A percentile compares a stretch with the other conserved stretches of the same genome.
Evolutionary conservation across 2,329 filamentous ascomycete genomes (phyloP).

Genomic region (Sporothrix globosa): DNA sequence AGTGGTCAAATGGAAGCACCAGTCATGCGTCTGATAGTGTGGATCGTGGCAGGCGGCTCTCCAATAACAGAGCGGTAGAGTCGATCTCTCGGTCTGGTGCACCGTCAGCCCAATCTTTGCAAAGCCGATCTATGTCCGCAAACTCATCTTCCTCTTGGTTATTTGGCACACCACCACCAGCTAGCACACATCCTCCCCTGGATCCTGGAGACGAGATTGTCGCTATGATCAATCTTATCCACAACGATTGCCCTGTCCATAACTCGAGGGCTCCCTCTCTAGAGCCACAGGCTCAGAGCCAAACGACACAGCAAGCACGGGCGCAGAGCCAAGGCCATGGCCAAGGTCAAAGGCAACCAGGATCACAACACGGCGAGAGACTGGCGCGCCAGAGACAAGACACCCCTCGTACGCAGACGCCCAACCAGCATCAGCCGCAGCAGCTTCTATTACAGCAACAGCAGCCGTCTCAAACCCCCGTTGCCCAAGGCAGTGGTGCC

Average conservation of each 20-base stretch:
- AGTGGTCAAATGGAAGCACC: background rate
- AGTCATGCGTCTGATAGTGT: background rate
- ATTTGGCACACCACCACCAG: background rate
- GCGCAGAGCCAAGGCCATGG: background rate
- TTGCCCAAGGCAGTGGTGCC: background rate
- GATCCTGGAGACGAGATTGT: constrained; percentile 33
- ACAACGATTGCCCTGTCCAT: constrained; percentile 26
- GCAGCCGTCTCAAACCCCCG: background rate
- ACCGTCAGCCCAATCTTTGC: background rate
- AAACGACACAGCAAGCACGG: background rate
- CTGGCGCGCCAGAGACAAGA: background rate
- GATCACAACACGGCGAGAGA: background rate
- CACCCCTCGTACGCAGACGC: background rate
- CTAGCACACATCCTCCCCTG: background rate
- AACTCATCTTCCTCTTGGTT: constrained; percentile 9
- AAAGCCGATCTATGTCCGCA: background rate
- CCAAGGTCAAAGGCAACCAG: background rate
- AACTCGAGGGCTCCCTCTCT: background rate
- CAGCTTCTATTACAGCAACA: background rate
- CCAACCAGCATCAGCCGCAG: background rate
- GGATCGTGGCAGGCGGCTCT: background rate
- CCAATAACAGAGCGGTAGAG: background rate
- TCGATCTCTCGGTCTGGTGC: background rate
- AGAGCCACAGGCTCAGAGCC: background rate
- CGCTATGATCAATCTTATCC: constrained; percentile 33